These are phyloP conservation scores for Withania somnifera DNA, from an alignment of 305 asterid genomes.

Conservation along the genomic window DNA sequence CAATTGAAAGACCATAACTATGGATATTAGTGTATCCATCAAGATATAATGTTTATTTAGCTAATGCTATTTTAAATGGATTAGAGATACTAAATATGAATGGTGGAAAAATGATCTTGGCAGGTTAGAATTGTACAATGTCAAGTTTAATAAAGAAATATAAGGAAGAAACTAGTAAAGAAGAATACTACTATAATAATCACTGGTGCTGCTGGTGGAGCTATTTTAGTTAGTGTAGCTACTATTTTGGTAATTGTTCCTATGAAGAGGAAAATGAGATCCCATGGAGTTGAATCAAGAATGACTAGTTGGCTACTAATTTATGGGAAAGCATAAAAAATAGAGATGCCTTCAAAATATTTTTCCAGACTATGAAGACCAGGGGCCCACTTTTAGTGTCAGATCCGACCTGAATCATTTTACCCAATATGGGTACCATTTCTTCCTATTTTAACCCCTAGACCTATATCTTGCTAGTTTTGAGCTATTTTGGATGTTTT, in stretches of 20 bases:
- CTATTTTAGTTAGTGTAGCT: constrained; percentile 59
- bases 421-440: too few species aligned
- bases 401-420: too few species aligned
- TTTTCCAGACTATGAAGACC: too few species aligned
- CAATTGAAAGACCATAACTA: too few species aligned
- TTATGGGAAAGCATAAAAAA: too few species aligned
- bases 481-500: too few species aligned
- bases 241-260: constrained; percentile 43
- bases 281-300: constrained; percentile 16
- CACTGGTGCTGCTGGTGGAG: constrained; percentile 78
- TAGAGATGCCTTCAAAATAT: too few species aligned
- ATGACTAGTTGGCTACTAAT: constrained; percentile 58
- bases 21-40: constrained; percentile 43
- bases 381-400: too few species aligned
- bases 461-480: too few species aligned
- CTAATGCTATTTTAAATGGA: constrained; percentile 64
- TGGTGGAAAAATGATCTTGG: constrained; percentile 39
- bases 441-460: too few species aligned
- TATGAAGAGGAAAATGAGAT: constrained; percentile 25
- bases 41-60: constrained; percentile 18
- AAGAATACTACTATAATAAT: constrained; percentile 17
- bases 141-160: constrained; percentile 65
- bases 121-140: constrained; percentile 68
- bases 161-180: constrained; percentile 10
- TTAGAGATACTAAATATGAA: constrained; percentile 76